Conservation (phyloP, 176 grass and related monocot genomes). For the Thinopyrum elongatum region DNA sequence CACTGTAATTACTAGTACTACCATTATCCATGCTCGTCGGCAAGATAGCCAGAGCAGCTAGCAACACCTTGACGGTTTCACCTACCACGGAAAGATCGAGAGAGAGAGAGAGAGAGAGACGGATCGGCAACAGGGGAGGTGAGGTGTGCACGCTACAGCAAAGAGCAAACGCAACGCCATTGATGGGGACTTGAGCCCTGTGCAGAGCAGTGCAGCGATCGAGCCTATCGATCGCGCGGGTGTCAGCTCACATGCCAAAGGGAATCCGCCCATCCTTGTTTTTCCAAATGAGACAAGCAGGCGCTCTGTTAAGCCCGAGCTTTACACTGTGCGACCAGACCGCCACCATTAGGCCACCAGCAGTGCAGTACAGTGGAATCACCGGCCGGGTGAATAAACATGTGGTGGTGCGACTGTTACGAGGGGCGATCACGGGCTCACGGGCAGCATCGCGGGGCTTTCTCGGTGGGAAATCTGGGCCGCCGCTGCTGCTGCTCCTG, state of each 20-base stretch:
- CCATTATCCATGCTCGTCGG: not conserved
- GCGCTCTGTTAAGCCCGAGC: conserved; percentile 26
- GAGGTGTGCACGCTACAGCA: not conserved
- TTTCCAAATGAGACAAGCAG: conserved; percentile 44
- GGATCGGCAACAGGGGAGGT: not conserved
- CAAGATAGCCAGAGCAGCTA: not conserved
- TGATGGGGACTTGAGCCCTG: not conserved
- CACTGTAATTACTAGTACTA: not conserved
- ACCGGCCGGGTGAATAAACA: conserved; percentile 8
- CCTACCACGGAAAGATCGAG: not conserved
- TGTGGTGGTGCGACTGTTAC: not conserved
- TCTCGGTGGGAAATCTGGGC: too few relatives aligned
- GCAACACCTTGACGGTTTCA: not conserved
- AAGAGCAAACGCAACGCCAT: not conserved
- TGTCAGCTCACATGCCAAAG: conserved; percentile 34
- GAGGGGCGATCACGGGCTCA: not conserved
- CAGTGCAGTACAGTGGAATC: not conserved
- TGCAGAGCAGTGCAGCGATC: not conserved
- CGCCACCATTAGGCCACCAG: not conserved
- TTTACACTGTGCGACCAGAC: conserved; percentile 32
- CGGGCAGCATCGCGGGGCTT: not conserved
- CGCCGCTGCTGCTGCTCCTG: too few relatives aligned
- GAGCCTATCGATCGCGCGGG: not conserved
- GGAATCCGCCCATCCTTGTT: conserved; percentile 21
- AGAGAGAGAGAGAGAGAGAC: not conserved